Conservation (phyloP, 306 rosid species). For the Vachellia pachyceras region DNA sequence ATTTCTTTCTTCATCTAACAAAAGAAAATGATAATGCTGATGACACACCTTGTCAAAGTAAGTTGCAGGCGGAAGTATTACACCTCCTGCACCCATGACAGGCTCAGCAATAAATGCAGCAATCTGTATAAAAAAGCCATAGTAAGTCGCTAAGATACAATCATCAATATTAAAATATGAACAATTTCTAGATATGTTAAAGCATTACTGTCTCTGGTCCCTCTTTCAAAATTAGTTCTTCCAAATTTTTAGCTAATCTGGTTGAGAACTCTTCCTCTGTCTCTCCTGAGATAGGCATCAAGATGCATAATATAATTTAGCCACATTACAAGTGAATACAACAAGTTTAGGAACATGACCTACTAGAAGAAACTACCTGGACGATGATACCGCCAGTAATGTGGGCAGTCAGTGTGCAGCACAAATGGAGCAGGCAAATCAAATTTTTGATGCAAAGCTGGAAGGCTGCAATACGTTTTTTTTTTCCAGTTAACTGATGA, state of each 20-base stretch:
- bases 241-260: conserved; percentile 87
- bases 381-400: conserved; percentile 95
- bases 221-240: conserved; percentile 82
- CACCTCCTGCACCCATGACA: conserved; percentile 98
- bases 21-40: conserved; percentile 12
- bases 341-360: conserved; percentile 21
- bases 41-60: conserved; percentile 85
- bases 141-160: conserved; percentile 16
- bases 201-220: conserved; percentile 87
- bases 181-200: conserved; percentile 32
- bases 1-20: too few species aligned
- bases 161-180: conserved; percentile 20
- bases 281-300: conserved; percentile 71
- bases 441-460: conserved; percentile 89
- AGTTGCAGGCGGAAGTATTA: conserved; percentile 82
- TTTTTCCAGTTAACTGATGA: conserved; percentile 30
- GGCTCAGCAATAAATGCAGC: conserved; percentile 99
- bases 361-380: conserved; percentile 67
- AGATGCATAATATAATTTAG: conserved; percentile 32
- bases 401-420: conserved; percentile 94
- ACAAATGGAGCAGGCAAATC: conserved; percentile 96
- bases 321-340: conserved; percentile 19
- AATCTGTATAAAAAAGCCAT: conserved; percentile 56
- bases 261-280: conserved; percentile 92
- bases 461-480: conserved; percentile 62